A percentile compares a stretch with the other conserved stretches of the same genome.
phyloP scores from a whole-genome alignment of 768 basidiomycete species.

The Melanogaster broomeanus region DNA sequence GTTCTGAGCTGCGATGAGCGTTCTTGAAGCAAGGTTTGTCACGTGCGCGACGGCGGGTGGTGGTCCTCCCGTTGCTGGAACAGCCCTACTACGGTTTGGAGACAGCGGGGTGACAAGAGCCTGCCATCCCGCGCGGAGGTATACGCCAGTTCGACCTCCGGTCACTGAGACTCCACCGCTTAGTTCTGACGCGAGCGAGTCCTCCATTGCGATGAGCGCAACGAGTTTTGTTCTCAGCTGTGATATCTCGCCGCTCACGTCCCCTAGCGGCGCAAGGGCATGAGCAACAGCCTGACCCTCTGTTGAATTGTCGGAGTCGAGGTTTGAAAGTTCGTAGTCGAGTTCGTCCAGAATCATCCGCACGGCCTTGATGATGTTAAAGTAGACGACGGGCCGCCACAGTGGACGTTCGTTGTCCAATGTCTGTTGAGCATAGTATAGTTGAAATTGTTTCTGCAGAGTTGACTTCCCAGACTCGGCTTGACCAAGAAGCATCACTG shows the following conservation, averaged over 20 bases:
- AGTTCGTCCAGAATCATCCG: slow-evolving; percentile 74
- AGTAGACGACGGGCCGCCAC: slow-evolving; percentile 81
- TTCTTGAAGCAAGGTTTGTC: slow-evolving; percentile 55
- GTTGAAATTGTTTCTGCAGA: slow-evolving; percentile 81
- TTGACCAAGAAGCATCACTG: slow-evolving; percentile 77
- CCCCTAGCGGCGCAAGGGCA: slow-evolving; percentile 32
- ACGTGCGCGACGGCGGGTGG: slow-evolving; percentile 39
- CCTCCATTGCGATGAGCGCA: slow-evolving; percentile 67
- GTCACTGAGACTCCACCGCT: slow-evolving; percentile 62
- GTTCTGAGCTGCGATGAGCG: slow-evolving; percentile 47
- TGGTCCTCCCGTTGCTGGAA: slow-evolving; percentile 34
- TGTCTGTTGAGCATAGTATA: slow-evolving; percentile 71
- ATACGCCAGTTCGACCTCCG: slow-evolving; percentile 63
- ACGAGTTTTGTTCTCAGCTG: slow-evolving; percentile 57
- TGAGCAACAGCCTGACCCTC: slow-evolving; percentile 34
- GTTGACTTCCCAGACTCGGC: slow-evolving; percentile 85
- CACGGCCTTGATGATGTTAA: slow-evolving; percentile 81
- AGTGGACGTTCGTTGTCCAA: slow-evolving; percentile 71
- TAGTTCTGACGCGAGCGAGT: slow-evolving; percentile 66
- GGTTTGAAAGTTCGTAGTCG: slow-evolving; percentile 53
- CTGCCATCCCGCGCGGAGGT: slow-evolving; percentile 76
- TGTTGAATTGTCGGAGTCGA: slow-evolving; percentile 25
- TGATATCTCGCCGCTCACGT: slow-evolving; percentile 47
- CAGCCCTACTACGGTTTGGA: slow-evolving; percentile 43
- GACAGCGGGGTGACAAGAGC: slow-evolving; percentile 47